Evolutionary conservation across 306 rosid genomes (phyloP).

Genomic region (Fragaria ananassa): DNA sequence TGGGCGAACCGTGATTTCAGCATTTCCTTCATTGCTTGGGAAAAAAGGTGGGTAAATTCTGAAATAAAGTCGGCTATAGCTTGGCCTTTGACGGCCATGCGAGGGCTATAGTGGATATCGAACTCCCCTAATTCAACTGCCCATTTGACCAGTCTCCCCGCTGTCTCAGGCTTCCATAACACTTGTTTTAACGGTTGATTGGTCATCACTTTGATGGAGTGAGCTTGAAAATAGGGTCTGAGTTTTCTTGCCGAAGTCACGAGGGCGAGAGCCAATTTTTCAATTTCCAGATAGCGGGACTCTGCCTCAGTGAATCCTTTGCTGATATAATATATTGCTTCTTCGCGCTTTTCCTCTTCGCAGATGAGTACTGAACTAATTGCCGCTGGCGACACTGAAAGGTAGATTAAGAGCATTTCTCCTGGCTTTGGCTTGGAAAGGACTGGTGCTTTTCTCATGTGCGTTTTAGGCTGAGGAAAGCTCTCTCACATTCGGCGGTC

Average conservation of each 20-base stretch:
- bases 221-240: not conserved
- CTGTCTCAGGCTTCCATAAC: not conserved
- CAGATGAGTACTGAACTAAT: not conserved
- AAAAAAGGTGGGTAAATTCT: not conserved
- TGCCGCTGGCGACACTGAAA: not conserved
- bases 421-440: not conserved
- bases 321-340: not conserved
- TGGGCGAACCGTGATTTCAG: too few species aligned
- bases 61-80: not conserved
- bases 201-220: not conserved
- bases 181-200: not conserved
- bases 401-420: not conserved
- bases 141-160: not conserved
- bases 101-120: not conserved
- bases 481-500: not conserved
- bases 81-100: not conserved
- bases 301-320: not conserved
- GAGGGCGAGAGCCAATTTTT: not conserved
- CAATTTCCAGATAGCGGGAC: not conserved
- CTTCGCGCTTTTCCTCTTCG: not conserved
- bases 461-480: not conserved
- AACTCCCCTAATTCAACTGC: not conserved
- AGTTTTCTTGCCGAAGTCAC: not conserved
- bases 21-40: too few species aligned
- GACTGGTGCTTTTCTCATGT: not conserved